phyloP scores from a whole-genome alignment of 371 early-diverging fungal species.

The Dichotomocladium elegans region DNA sequence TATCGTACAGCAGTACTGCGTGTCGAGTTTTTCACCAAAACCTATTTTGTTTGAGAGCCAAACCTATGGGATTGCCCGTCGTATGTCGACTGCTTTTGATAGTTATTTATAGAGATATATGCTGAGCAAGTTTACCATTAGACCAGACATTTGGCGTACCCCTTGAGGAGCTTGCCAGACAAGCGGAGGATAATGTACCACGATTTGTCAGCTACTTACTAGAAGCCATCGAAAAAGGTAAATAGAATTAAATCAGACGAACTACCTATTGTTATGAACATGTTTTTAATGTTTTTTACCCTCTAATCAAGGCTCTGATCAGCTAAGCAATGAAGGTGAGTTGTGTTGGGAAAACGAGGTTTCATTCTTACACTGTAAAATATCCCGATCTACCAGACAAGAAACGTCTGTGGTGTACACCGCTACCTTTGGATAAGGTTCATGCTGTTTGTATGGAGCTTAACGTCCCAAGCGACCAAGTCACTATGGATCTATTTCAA shows the following conservation, averaged over 20 bases:
- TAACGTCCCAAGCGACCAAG: conserved; percentile 47
- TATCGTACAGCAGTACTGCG: conserved; percentile 72
- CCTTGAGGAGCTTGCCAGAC: conserved; percentile 63
- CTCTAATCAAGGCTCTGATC: conserved; percentile 6
- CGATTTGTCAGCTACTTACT: conserved; percentile 46
- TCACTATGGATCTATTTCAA: conserved; percentile 51
- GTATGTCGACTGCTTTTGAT: no score
- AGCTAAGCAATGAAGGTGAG: conserved; percentile 7
- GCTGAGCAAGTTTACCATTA: conserved; percentile 2
- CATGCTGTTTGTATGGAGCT: conserved; percentile 63
- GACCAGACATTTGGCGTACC: conserved; percentile 77
- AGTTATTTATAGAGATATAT: no score
- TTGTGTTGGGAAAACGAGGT: not conserved
- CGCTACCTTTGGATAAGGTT: conserved; percentile 52
- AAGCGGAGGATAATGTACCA: conserved; percentile 55
- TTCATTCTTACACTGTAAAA: not conserved
- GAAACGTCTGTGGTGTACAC: conserved; percentile 56
- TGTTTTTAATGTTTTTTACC: not conserved
- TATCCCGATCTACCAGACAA: conserved; percentile 16
- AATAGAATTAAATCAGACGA: not conserved
- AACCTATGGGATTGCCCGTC: conserved; percentile 59
- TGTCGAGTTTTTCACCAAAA: conserved; percentile 66
- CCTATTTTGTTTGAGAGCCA: conserved; percentile 68
- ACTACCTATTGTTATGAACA: not conserved
- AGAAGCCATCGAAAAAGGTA: conserved; percentile 25